These are phyloP conservation scores for Rhinocladiella similis DNA, from an alignment of 2,329 filamentous ascomycete genomes.

Conservation along the genomic window DNA sequence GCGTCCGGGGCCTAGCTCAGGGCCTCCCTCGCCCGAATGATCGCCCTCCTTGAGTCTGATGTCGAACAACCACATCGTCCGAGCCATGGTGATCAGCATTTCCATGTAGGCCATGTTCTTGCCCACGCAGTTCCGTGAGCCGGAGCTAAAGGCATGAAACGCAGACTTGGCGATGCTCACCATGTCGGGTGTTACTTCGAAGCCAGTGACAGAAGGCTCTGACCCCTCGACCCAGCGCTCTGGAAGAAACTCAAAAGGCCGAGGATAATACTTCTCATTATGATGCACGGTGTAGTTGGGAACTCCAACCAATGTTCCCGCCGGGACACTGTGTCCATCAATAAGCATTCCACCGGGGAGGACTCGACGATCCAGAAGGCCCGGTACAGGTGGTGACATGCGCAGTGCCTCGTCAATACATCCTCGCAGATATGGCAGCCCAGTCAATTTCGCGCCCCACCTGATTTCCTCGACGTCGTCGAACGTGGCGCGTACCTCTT, in stretches of 20 bases:
- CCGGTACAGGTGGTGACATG: constrained; percentile 34
- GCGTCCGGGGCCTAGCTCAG: constrained; percentile 2
- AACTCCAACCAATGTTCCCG: constrained; percentile 35
- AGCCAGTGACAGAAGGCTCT: constrained; percentile 2
- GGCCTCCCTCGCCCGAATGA: constrained; percentile 8
- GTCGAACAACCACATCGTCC: constrained; percentile 19
- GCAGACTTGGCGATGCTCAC: constrained; percentile 25
- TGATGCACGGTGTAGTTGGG: constrained; percentile 38
- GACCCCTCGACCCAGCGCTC: constrained; percentile 38
- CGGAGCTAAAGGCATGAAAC: constrained; percentile 37
- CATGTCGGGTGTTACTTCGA: constrained; percentile 5
- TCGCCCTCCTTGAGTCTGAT: constrained; percentile 14
- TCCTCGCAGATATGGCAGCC: constrained; percentile 43
- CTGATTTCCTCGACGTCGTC: constrained; percentile 38
- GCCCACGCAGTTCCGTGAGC: constrained; percentile 34
- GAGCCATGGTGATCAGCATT: constrained; percentile 21
- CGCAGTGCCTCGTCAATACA: constrained; percentile 43
- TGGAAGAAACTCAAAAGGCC: constrained; percentile 34
- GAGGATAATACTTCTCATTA: constrained; percentile 34
- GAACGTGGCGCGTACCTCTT: constrained; percentile 39
- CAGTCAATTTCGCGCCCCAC: constrained; percentile 34
- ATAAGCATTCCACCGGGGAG: constrained; percentile 33
- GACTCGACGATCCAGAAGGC: constrained; percentile 34
- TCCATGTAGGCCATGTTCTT: constrained; percentile 34
- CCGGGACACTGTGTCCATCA: constrained; percentile 35